Conservation (phyloP, 495 filamentous ascomycete species). For the Hypoxylon lenormandii region DNA sequence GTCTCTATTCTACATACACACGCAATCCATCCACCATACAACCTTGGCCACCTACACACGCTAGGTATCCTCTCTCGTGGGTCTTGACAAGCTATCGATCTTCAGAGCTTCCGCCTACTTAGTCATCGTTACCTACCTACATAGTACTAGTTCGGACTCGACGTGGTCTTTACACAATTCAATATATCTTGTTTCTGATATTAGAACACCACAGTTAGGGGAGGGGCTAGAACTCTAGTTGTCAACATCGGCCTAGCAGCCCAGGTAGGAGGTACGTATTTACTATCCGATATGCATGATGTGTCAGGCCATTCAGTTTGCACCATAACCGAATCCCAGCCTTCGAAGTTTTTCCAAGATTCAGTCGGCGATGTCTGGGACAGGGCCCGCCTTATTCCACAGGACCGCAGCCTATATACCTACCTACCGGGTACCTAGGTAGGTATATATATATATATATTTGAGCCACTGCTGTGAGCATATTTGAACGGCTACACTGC, state of each 20-base stretch:
- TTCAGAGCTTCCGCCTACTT: slow-evolving; percentile 10
- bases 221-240: not conserved
- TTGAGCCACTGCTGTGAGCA: slow-evolving; percentile 8
- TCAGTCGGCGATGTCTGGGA: slow-evolving; percentile 19
- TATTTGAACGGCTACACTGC: slow-evolving; percentile 2
- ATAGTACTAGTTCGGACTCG: slow-evolving; percentile 35
- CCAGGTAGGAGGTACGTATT: slow-evolving; percentile 4
- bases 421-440: too few relatives aligned
- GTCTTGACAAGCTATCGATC: slow-evolving; percentile 21
- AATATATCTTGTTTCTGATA: slow-evolving; percentile 27
- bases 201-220: slow-evolving; percentile 6
- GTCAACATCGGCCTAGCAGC: not conserved
- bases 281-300: slow-evolving; percentile 31
- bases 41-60: slow-evolving; percentile 15
- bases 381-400: slow-evolving; percentile 14
- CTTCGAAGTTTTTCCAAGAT: slow-evolving; percentile 32
- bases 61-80: slow-evolving; percentile 15
- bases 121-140: slow-evolving; percentile 28
- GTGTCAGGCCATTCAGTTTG: slow-evolving; percentile 34
- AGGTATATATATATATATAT: slow-evolving; percentile 37
- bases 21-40: slow-evolving; percentile 19
- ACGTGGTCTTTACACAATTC: not conserved
- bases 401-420: slow-evolving; percentile 10
- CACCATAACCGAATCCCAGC: slow-evolving; percentile 27
- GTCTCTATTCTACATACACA: slow-evolving; percentile 16